These are phyloP conservation scores for Arthrinium puccinioides DNA, from an alignment of 2,329 filamentous ascomycete species.

Conservation along the genomic window DNA sequence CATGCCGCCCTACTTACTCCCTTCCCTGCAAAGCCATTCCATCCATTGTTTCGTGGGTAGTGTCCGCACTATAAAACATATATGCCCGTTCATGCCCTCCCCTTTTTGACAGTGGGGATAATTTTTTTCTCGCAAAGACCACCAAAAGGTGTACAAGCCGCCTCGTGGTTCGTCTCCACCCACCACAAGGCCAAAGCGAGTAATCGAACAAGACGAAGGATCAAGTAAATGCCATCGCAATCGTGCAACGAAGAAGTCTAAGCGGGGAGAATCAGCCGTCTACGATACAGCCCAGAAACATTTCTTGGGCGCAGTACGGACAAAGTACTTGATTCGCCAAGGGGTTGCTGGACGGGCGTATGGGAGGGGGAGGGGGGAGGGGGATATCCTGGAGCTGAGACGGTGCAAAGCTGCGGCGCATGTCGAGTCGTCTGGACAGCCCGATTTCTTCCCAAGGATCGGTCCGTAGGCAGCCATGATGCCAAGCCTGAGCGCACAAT, in stretches of 20 bases:
- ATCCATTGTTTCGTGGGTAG: too few relatives aligned
- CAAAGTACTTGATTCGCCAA: neutral
- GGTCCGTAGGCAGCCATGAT: neutral
- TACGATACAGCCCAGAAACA: neutral
- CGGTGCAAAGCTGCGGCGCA: too few relatives aligned
- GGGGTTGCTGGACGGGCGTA: too few relatives aligned
- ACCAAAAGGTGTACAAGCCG: conserved; percentile 20
- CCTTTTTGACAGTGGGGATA: conserved; percentile 14
- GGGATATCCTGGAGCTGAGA: too few relatives aligned
- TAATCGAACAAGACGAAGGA: conserved; percentile 30
- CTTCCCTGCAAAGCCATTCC: too few relatives aligned
- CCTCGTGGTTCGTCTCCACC: conserved; percentile 21
- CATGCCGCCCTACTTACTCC: conserved; percentile 11
- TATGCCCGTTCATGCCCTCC: conserved; percentile 20
- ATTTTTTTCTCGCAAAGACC: conserved; percentile 13
- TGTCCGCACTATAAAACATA: conserved; percentile 16
- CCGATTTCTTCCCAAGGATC: neutral
- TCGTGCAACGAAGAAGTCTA: conserved; percentile 46
- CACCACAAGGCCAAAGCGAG: conserved; percentile 25
- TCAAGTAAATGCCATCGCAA: conserved; percentile 40
- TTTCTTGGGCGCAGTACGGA: conserved; percentile 1
- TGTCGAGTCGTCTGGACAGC: neutral
- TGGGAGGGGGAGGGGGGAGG: too few relatives aligned
- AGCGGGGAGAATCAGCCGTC: conserved; percentile 18
- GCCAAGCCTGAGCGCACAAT: conserved; percentile 1